Conservation (phyloP, 805 yeast genomes). For the Saccharomyces cerevisiae region DNA sequence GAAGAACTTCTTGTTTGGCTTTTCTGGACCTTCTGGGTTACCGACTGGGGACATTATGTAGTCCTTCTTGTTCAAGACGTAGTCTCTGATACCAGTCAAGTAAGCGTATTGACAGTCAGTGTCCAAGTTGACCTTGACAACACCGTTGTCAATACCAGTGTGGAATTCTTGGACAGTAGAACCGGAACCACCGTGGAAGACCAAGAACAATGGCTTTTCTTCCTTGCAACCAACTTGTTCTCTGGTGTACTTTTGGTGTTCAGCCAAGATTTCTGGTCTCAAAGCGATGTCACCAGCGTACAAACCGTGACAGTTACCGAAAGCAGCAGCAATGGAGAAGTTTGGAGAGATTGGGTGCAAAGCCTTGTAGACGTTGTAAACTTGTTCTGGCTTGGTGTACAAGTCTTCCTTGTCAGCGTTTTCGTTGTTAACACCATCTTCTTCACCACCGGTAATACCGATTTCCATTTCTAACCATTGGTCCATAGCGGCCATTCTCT, state of each 20-base stretch:
- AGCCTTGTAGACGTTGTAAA: conserved; percentile 84
- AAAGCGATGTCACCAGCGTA: conserved; percentile 97
- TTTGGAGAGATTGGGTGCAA: conserved; percentile 86
- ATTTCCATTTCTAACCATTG: conserved; percentile 99
- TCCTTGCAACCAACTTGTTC: conserved; percentile 47
- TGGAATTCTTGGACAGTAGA: conserved; percentile 86
- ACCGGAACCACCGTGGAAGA: conserved; percentile 99
- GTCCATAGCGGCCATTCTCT: conserved; percentile 84
- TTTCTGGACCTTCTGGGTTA: conserved; percentile 98
- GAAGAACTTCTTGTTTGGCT: conserved; percentile 99
- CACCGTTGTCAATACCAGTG: conserved; percentile 87
- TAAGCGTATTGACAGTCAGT: conserved; percentile 99
- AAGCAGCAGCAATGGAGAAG: conserved; percentile 99
- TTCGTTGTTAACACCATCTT: conserved; percentile 99
- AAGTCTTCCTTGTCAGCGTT: conserved; percentile 76
- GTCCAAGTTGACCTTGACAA: conserved; percentile 97
- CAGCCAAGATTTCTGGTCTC: conserved; percentile 88
- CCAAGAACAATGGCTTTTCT: conserved; percentile 80
- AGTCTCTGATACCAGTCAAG: conserved; percentile 95
- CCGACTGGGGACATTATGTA: conserved; percentile 85
- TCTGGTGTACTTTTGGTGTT: conserved; percentile 86
- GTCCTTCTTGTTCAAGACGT: conserved; percentile 91
- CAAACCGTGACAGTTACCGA: conserved; percentile 99
- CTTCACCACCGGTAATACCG: conserved; percentile 99
- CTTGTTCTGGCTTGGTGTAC: conserved; percentile 94